phyloP scores from a whole-genome alignment of 2,329 filamentous ascomycete species.

The Hysterium pulicare region DNA sequence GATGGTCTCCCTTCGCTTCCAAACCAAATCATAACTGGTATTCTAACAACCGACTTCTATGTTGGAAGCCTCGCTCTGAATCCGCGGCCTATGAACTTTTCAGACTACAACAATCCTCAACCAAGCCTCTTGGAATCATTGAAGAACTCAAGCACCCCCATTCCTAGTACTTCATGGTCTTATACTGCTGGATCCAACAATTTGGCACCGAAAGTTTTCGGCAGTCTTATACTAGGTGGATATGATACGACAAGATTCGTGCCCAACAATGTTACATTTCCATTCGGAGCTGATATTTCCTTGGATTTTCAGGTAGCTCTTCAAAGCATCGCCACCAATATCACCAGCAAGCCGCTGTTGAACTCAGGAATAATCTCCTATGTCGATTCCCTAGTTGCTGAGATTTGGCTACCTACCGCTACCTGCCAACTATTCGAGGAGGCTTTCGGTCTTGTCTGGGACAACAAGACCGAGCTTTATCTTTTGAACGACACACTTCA shows the following conservation, averaged over 20 bases:
- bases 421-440: conserved; percentile 33
- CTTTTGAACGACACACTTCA: conserved; percentile 37
- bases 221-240: conserved; percentile 38
- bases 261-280: conserved; percentile 21
- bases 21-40: conserved; percentile 36
- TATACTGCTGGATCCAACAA: conserved; percentile 42
- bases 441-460: conserved; percentile 38
- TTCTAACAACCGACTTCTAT: conserved; percentile 34
- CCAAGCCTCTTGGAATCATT: conserved; percentile 30
- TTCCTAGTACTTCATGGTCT: conserved; percentile 37
- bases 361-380: conserved; percentile 23
- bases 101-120: conserved; percentile 29
- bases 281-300: conserved; percentile 24
- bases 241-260: conserved; percentile 34
- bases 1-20: conserved; percentile 21
- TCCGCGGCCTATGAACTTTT: conserved; percentile 38
- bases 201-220: conserved; percentile 21
- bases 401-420: conserved; percentile 40
- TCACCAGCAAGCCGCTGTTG: conserved; percentile 17
- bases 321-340: conserved; percentile 19
- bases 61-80: conserved; percentile 39
- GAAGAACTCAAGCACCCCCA: conserved; percentile 22
- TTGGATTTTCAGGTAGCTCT: conserved; percentile 23
- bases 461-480: conserved; percentile 33
- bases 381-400: conserved; percentile 37